phyloP scores from a whole-genome alignment of 129 eudicot species.

The Logfia minima region DNA sequence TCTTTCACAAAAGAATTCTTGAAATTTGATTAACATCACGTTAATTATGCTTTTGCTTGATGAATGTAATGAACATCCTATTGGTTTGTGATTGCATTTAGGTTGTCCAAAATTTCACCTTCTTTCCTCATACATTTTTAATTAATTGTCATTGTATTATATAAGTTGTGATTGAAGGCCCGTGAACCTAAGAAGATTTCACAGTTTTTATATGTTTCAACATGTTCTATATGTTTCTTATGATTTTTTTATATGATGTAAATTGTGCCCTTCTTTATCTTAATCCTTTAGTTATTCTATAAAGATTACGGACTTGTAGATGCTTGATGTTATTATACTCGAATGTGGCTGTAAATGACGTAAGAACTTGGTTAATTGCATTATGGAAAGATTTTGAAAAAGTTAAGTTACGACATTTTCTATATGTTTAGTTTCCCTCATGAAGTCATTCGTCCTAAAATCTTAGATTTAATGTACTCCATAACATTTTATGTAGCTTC shows the following conservation, averaged over 20 bases:
- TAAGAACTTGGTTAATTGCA: background rate
- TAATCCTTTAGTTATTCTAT: background rate
- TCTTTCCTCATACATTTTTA: background rate
- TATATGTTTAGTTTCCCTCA: too few species aligned
- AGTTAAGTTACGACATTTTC: background rate
- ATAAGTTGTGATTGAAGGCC: background rate
- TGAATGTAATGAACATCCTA: conserved; percentile 20
- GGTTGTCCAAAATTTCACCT: conserved; percentile 20
- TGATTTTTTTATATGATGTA: background rate
- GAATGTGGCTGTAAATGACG: background rate
- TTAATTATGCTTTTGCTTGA: conserved; percentile 5
- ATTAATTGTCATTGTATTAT: background rate
- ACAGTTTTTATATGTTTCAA: background rate
- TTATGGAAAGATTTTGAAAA: too few species aligned
- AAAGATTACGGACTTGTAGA: background rate
- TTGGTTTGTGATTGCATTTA: conserved; percentile 35
- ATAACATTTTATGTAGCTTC: background rate
- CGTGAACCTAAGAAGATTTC: background rate
- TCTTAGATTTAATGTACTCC: too few species aligned
- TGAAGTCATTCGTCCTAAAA: background rate
- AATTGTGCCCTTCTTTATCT: background rate
- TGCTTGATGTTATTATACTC: too few species aligned
- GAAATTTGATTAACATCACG: background rate
- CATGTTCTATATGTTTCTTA: conserved; percentile 14
- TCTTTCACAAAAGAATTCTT: background rate